Percentiles rank a stretch among this genome's conserved stretches.
These are phyloP conservation scores for Dichotomocladium elegans DNA, from an alignment of 371 early-diverging fungal genomes.

Conservation along the genomic window DNA sequence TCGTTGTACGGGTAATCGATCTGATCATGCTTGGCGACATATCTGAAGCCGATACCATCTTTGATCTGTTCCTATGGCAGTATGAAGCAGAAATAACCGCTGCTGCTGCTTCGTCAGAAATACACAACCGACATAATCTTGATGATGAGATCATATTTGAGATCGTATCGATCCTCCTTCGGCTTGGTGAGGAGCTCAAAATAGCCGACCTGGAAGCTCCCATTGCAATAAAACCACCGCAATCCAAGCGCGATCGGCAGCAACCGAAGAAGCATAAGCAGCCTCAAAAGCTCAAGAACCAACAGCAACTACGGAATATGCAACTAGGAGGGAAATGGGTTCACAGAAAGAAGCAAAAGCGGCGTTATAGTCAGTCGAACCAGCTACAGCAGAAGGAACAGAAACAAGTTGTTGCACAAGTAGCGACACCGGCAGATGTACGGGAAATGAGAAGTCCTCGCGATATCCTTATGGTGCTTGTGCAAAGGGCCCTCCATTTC, in stretches of 20 bases:
- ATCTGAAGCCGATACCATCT: conserved; percentile 28
- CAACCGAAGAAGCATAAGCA: background rate
- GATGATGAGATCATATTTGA: conserved; percentile 2
- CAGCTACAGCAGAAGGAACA: background rate
- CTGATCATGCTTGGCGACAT: conserved; percentile 31
- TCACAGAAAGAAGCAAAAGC: background rate
- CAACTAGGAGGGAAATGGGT: background rate
- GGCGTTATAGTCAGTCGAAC: background rate
- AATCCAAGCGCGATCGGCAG: background rate
- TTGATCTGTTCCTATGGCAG: conserved; percentile 20
- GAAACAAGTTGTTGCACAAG: background rate
- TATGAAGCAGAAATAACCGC: background rate
- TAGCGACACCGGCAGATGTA: background rate
- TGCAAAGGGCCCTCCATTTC: background rate
- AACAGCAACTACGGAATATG: background rate
- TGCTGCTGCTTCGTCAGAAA: too few relatives aligned
- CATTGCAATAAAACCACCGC: background rate
- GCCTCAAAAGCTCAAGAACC: background rate
- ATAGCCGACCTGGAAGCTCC: conserved; percentile 2
- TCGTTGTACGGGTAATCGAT: conserved; percentile 24
- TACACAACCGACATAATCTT: too few relatives aligned
- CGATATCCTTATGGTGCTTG: background rate
- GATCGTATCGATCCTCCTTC: conserved; percentile 14
- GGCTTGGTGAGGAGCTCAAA: conserved; percentile 21
- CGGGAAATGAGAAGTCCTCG: background rate